Evolutionary conservation across 768 basidiomycete species (phyloP).

Genomic region (Tylopilus vinaceipallidus): DNA sequence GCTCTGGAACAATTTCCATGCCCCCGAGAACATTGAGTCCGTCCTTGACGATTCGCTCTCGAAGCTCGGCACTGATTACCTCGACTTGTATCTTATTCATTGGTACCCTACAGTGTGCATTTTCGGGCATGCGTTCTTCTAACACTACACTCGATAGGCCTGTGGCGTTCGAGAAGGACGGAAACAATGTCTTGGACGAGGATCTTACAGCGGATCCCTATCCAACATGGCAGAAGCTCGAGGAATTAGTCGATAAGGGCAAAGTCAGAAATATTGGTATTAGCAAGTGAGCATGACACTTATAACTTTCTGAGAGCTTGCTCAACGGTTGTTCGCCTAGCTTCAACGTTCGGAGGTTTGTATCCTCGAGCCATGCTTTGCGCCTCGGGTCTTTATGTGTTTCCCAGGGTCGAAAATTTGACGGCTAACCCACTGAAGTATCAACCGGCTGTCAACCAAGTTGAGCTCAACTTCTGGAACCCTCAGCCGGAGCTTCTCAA

Average conservation of each 20-base stretch:
- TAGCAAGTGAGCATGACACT: conserved; percentile 57
- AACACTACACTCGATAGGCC: conserved; percentile 43
- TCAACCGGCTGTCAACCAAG: conserved; percentile 71
- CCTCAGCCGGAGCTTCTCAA: conserved; percentile 76
- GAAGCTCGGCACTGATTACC: conserved; percentile 62
- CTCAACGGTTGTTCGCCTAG: conserved; percentile 23
- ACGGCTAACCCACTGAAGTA: conserved; percentile 60
- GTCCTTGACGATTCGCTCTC: conserved; percentile 63
- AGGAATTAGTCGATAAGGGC: conserved; percentile 73
- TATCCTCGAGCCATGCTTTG: background rate
- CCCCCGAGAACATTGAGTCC: conserved; percentile 67
- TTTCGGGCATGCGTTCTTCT: background rate
- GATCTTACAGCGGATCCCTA: conserved; percentile 68
- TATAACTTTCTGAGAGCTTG: background rate
- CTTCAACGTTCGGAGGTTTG: conserved; percentile 57
- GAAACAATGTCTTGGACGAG: conserved; percentile 44
- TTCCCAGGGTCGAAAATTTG: conserved; percentile 52
- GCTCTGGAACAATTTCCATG: conserved; percentile 79
- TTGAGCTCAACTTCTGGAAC: conserved; percentile 75
- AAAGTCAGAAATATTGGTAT: conserved; percentile 79
- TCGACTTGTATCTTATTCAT: conserved; percentile 81
- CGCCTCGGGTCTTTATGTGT: background rate
- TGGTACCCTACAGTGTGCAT: conserved; percentile 45
- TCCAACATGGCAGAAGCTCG: conserved; percentile 79
- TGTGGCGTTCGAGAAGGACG: conserved; percentile 60